A percentile compares a stretch with the other conserved stretches of the same genome.
phyloP scores from a whole-genome alignment of 1,284 basidiomycete genomes.

The Apiotrichum akiyoshidainum region DNA sequence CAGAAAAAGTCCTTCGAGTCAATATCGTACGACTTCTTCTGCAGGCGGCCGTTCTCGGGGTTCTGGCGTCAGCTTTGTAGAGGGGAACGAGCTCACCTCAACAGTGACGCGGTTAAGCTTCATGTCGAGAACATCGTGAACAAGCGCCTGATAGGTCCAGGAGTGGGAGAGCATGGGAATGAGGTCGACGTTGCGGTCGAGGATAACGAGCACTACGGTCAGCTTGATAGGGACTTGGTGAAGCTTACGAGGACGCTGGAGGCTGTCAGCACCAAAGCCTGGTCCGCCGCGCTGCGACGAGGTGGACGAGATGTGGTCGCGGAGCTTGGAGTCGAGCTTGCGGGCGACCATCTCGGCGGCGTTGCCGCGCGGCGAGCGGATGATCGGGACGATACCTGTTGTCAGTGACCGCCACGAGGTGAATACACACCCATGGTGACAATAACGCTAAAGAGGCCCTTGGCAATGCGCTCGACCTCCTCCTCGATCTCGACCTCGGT shows the following conservation, averaged over 20 bases:
- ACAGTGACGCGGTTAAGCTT: conserved; percentile 94
- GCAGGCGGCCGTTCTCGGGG: conserved; percentile 58
- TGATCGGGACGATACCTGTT: conserved; percentile 87
- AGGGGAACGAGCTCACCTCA: conserved; percentile 46
- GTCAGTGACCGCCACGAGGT: conserved; percentile 12
- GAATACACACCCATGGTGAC: conserved; percentile 71
- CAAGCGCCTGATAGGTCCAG: conserved; percentile 98
- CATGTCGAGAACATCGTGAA: conserved; percentile 96
- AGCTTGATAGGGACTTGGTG: not conserved
- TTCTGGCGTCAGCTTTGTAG: conserved; percentile 35
- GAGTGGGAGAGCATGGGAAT: conserved; percentile 94
- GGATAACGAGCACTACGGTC: conserved; percentile 73
- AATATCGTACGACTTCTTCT: conserved; percentile 90
- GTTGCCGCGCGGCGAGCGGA: conserved; percentile 90
- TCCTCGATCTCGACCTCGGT: conserved; percentile 87
- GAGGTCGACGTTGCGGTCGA: conserved; percentile 93
- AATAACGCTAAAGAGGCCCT: conserved; percentile 87
- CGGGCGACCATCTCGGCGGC: conserved; percentile 98
- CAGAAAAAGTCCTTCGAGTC: conserved; percentile 99
- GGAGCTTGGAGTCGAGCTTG: conserved; percentile 86
- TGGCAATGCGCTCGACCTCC: conserved; percentile 88
- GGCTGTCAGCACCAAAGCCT: conserved; percentile 63
- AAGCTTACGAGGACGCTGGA: conserved; percentile 77
- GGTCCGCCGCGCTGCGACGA: conserved; percentile 54
- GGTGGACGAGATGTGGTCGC: conserved; percentile 81